Evolutionary conservation across 2,329 filamentous ascomycete genomes (phyloP), one percentile per base, ranked within the genome.

Genomic region (Polytolypa hystricis): DNA sequence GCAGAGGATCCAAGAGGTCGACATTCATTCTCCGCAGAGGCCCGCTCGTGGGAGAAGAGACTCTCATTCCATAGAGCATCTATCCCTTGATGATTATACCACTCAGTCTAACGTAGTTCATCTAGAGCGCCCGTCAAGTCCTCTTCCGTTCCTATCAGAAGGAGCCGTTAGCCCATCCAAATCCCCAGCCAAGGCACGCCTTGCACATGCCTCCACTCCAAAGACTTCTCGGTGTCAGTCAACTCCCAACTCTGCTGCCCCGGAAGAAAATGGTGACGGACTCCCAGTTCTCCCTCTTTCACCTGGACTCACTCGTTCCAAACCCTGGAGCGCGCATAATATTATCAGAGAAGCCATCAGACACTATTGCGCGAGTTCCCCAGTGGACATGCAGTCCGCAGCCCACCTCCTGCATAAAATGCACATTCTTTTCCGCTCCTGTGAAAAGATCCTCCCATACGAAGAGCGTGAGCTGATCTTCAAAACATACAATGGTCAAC

Each of bases 401-500:
- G 60, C 59, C 4, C 61, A 64, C 44, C 40, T 64, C 6, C 55
- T 64, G 4, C 56, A 60, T 17, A 64, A 59, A 38, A 39, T 63
- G 26, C 59, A 61, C 36, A 33, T 55, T 14, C 50, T 64, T 7
- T 62, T 62, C 33, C 44, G 49, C 6, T 54, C 58, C 10, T 56
- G 53, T 31, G 58, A 61, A 26, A 41, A 52, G 16, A 57, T 64
- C 14, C 47, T 64, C 30, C 58, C 59, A 1, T 57, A 55, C 23
- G 50, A 58, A 35, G 70, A 77, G 47, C 61, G 70, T 33, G 72
- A 77, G 49, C 58, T 62, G 30, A 69, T 77, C 28, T 64, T 77
- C 28, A 61, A 66, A 27, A 60, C 66, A 3, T 78, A 78, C 51
- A 71, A 79, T 52, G 65, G 68, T 33, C 70, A 72, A 38, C 60